Evolutionary conservation across 106 monocot genomes (phyloP).

Genomic region (Alisma plantagoaquatica): DNA sequence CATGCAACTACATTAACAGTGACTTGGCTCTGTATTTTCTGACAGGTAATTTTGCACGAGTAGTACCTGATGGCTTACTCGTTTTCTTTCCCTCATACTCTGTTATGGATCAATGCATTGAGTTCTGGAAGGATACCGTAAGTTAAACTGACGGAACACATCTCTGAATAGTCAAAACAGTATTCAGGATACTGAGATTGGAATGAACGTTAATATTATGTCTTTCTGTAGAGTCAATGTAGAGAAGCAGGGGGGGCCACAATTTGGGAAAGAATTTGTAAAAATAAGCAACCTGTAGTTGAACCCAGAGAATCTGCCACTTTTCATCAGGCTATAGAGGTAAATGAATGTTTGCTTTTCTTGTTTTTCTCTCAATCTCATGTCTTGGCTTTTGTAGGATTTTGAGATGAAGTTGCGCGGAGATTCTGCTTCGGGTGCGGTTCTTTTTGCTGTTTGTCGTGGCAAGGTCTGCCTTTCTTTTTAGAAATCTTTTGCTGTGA

Average conservation of each 20-base stretch:
- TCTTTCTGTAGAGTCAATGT: constrained; percentile 51
- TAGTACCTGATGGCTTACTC: constrained; percentile 93
- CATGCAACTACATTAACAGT: background rate
- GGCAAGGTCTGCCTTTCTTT: constrained; percentile 60
- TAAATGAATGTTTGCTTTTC: constrained; percentile 7
- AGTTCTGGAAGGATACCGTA: constrained; percentile 95
- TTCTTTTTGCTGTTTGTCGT: constrained; percentile 98
- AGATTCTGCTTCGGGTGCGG: constrained; percentile 60
- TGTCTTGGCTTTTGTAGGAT: constrained; percentile 40
- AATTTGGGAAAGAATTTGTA: constrained; percentile 98
- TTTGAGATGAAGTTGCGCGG: constrained; percentile 64
- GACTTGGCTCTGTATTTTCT: constrained; percentile 1
- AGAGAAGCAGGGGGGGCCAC: constrained; percentile 52
- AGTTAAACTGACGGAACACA: too few species aligned
- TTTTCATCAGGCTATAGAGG: constrained; percentile 83
- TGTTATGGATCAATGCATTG: constrained; percentile 91
- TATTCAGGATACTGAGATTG: background rate
- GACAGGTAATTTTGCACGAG: constrained; percentile 90
- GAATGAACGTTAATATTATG: background rate
- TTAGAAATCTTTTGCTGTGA: constrained; percentile 6
- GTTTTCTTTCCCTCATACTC: constrained; percentile 97
- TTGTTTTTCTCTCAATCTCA: background rate
- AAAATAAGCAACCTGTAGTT: constrained; percentile 86
- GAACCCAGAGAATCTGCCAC: constrained; percentile 87
- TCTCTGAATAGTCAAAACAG: too few species aligned